Conservation (phyloP, 108 stramenopile species). For the Hondaea fermentalgiana region DNA sequence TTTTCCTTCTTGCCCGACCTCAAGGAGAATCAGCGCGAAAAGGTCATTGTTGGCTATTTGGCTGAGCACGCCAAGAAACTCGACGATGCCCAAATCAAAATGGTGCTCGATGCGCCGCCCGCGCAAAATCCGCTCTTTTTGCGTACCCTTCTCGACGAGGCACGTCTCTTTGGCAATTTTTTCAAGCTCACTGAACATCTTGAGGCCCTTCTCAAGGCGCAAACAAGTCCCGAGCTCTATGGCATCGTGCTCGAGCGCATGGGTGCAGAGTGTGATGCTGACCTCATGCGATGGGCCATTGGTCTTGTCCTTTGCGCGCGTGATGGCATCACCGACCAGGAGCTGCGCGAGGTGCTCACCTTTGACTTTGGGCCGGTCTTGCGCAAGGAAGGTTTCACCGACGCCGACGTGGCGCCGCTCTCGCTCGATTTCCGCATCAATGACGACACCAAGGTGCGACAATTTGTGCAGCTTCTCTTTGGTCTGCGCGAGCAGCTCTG, state of each 20-base stretch:
- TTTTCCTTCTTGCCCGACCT: background rate
- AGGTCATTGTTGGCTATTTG: background rate
- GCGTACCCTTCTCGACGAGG: background rate
- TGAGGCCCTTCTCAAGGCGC: background rate
- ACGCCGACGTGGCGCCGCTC: background rate
- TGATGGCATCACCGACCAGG: constrained; percentile 10
- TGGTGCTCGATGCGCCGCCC: background rate
- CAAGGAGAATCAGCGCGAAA: background rate
- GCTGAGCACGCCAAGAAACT: constrained; percentile 9
- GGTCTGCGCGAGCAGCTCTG: background rate
- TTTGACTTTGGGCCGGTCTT: background rate
- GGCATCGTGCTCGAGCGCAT: background rate
- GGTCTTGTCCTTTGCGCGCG: background rate
- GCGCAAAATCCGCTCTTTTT: background rate
- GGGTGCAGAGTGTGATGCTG: background rate
- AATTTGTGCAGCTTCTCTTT: background rate
- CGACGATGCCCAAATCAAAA: background rate
- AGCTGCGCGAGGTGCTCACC: background rate
- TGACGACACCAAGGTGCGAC: background rate
- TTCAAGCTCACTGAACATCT: background rate
- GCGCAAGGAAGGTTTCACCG: background rate
- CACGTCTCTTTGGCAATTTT: constrained; percentile 13
- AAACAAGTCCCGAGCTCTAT: background rate
- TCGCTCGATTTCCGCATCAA: background rate
- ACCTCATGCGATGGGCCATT: background rate